These are phyloP conservation scores for Macrocystidia cucumis DNA, from an alignment of 1,284 basidiomycete genomes.

Conservation along the genomic window DNA sequence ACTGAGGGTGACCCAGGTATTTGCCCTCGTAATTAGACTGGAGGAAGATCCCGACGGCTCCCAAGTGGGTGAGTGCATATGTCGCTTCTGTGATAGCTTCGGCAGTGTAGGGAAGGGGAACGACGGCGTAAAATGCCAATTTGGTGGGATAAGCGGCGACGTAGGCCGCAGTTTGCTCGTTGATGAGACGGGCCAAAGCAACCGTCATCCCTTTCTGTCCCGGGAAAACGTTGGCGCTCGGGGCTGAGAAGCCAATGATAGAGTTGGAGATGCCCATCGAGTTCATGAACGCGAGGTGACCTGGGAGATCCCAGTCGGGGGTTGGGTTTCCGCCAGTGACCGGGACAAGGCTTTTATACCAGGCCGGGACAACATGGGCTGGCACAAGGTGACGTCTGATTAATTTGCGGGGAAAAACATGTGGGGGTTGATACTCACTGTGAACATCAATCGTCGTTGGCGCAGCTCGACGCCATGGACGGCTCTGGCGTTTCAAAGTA, in stretches of 20 bases:
- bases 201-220: conserved; percentile 18
- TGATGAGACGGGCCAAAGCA: conserved; percentile 25
- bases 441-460: conserved; percentile 22
- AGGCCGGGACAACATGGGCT: conserved; percentile 24
- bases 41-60: conserved; percentile 24
- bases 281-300: conserved; percentile 21
- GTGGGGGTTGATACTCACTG: conserved; percentile 11
- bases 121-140: conserved; percentile 23
- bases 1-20: conserved; percentile 21
- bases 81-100: conserved; percentile 22
- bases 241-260: conserved; percentile 23
- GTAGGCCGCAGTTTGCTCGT: conserved; percentile 25
- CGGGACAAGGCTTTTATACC: conserved; percentile 23
- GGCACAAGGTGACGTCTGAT: background rate
- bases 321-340: conserved; percentile 21
- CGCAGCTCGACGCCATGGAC: conserved; percentile 10
- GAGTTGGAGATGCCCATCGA: conserved; percentile 19
- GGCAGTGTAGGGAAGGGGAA: conserved; percentile 23
- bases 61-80: conserved; percentile 21
- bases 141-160: conserved; percentile 17
- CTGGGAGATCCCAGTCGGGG: conserved; percentile 19
- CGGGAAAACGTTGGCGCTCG: conserved; percentile 22
- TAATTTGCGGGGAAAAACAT: background rate
- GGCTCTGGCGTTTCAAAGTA: background rate
- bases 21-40: conserved; percentile 23